These are phyloP conservation scores for Cladophialophora immunda DNA, from an alignment of 2,329 filamentous ascomycete genomes.

Conservation along the genomic window DNA sequence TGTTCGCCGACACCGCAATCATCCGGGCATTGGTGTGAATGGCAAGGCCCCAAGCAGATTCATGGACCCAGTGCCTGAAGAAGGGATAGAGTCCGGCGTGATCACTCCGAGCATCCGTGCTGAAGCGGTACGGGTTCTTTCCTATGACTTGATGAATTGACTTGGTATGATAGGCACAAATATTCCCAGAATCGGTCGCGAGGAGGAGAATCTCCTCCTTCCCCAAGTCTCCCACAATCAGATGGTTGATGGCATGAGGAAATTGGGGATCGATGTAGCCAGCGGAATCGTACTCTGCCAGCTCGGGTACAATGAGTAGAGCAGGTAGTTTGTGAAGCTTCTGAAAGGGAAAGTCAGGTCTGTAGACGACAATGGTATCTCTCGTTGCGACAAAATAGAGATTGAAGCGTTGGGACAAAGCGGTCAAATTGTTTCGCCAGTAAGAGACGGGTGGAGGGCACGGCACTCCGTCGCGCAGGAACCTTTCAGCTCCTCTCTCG, in stretches of 20 bases:
- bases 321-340: slow-evolving; percentile 48
- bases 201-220: slow-evolving; percentile 73
- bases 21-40: slow-evolving; percentile 82
- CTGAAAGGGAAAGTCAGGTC: slow-evolving; percentile 53
- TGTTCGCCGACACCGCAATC: slow-evolving; percentile 86
- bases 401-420: slow-evolving; percentile 57
- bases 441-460: slow-evolving; percentile 46
- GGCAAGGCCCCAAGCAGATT: slow-evolving; percentile 87
- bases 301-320: slow-evolving; percentile 54
- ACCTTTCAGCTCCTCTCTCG: slow-evolving; percentile 43
- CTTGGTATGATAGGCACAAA: slow-evolving; percentile 73
- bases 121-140: slow-evolving; percentile 37
- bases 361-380: slow-evolving; percentile 55
- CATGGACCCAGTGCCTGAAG: slow-evolving; percentile 77
- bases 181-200: slow-evolving; percentile 78
- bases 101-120: slow-evolving; percentile 43
- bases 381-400: slow-evolving; percentile 55
- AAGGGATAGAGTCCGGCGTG: slow-evolving; percentile 60
- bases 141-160: slow-evolving; percentile 58
- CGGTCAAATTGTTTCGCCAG: slow-evolving; percentile 58
- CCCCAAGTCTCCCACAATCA: slow-evolving; percentile 74
- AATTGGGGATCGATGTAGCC: slow-evolving; percentile 63
- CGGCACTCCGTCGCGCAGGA: slow-evolving; percentile 44
- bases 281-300: slow-evolving; percentile 51
- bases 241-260: slow-evolving; percentile 73